These are phyloP conservation scores for Brettanomyces anomalus DNA, from an alignment of 805 yeast species.

Conservation along the genomic window DNA sequence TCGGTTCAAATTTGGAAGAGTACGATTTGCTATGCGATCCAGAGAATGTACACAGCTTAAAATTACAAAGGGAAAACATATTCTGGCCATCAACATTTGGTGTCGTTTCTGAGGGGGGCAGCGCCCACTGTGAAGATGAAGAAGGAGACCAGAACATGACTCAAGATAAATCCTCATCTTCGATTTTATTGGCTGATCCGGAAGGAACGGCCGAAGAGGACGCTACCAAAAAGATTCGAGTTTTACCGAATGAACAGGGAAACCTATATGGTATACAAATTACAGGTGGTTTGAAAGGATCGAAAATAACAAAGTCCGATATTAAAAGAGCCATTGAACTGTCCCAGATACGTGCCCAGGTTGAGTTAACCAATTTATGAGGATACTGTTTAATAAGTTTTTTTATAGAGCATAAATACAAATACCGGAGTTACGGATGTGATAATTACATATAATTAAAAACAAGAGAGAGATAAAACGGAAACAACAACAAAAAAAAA, in stretches of 20 bases:
- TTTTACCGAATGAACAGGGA: slow-evolving; percentile 27
- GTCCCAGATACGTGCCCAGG: slow-evolving; percentile 38
- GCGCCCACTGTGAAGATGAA: slow-evolving; percentile 7
- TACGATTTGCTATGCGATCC: slow-evolving; percentile 53
- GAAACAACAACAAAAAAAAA: neutral
- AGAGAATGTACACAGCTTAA: slow-evolving; percentile 27
- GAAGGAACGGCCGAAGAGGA: slow-evolving; percentile 85
- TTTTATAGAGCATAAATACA: no score
- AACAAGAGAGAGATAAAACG: neutral
- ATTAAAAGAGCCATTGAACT: slow-evolving; percentile 39
- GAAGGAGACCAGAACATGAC: neutral
- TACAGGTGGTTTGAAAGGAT: slow-evolving; percentile 29
- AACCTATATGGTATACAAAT: slow-evolving; percentile 36
- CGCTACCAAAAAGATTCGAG: slow-evolving; percentile 42
- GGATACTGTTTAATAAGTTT: neutral
- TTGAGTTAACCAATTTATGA: slow-evolving; percentile 16
- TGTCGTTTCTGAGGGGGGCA: slow-evolving; percentile 35
- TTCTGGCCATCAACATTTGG: slow-evolving; percentile 54
- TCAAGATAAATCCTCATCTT: slow-evolving; percentile 6
- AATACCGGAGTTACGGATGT: no score
- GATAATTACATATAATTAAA: no score
- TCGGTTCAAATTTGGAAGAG: slow-evolving; percentile 30
- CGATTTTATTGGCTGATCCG: slow-evolving; percentile 57
- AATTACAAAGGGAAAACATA: slow-evolving; percentile 28
- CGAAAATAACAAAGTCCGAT: slow-evolving; percentile 33